A percentile compares a stretch with the other conserved stretches of the same genome.
Conservation (phyloP, 805 yeast genomes). For the Komagataella populi region DNA sequence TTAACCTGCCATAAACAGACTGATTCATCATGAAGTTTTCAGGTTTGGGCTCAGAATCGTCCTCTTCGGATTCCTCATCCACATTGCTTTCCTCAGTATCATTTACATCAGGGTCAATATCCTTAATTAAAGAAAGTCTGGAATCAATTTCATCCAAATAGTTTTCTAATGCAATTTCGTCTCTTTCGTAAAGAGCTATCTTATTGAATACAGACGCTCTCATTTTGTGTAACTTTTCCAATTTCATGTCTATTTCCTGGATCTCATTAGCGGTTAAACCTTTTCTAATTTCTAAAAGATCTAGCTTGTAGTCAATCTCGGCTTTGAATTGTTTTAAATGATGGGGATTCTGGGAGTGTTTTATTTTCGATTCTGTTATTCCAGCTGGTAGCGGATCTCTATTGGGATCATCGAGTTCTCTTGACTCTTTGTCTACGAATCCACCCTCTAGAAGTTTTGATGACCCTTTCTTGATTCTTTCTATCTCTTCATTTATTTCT, state of each 20-base stretch:
- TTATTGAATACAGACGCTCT: slow-evolving; percentile 43
- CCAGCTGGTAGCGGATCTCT: slow-evolving; percentile 20
- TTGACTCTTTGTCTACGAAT: not conserved
- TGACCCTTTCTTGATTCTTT: slow-evolving; percentile 11
- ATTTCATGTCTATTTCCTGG: slow-evolving; percentile 44
- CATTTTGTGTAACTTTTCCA: slow-evolving; percentile 33
- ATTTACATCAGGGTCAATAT: slow-evolving; percentile 16
- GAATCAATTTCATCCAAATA: slow-evolving; percentile 28
- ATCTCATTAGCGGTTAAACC: slow-evolving; percentile 53
- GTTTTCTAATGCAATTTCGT: slow-evolving; percentile 41
- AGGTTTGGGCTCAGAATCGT: slow-evolving; percentile 2
- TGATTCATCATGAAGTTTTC: slow-evolving; percentile 18
- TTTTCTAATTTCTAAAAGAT: slow-evolving; percentile 47
- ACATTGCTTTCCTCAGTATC: slow-evolving; percentile 9
- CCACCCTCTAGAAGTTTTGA: slow-evolving; percentile 5
- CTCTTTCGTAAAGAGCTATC: slow-evolving; percentile 46
- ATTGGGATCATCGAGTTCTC: slow-evolving; percentile 1
- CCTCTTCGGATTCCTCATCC: slow-evolving; percentile 2
- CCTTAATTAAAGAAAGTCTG: slow-evolving; percentile 28
- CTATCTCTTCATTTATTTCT: slow-evolving; percentile 28
- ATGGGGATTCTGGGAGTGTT: slow-evolving; percentile 25
- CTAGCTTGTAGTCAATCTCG: slow-evolving; percentile 30
- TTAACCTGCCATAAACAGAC: slow-evolving; percentile 30
- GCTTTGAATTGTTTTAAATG: slow-evolving; percentile 23
- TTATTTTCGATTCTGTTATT: slow-evolving; percentile 25